phyloP scores from a whole-genome alignment of 371 early-diverging fungal species.

The Parasitella parasitica region DNA sequence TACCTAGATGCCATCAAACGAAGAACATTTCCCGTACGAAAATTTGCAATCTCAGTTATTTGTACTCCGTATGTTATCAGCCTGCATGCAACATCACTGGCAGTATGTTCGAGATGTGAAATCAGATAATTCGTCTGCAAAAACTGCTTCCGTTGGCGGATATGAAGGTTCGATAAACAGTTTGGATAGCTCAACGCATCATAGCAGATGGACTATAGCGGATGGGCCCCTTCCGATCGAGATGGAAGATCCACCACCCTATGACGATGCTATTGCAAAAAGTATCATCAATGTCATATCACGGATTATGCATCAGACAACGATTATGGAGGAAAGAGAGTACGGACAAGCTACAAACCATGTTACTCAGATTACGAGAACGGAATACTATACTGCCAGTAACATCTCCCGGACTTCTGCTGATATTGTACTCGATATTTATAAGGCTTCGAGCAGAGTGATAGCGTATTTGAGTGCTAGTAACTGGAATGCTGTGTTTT shows the following conservation, averaged over 20 bases:
- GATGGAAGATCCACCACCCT: conserved; percentile 72
- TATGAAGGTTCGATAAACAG: conserved; percentile 27
- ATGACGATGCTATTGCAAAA: conserved; percentile 72
- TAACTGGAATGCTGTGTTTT: conserved; percentile 78
- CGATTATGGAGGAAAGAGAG: conserved; percentile 44
- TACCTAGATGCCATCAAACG: conserved; percentile 36
- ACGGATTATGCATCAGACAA: conserved; percentile 63
- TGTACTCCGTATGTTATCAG: conserved; percentile 67
- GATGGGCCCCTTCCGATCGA: conserved; percentile 22
- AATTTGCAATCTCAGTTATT: conserved; percentile 75
- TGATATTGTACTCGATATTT: conserved; percentile 64
- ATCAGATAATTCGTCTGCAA: conserved; percentile 26
- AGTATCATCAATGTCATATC: conserved; percentile 63
- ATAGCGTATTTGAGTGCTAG: conserved; percentile 78
- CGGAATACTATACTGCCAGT: conserved; percentile 37
- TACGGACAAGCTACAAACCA: conserved; percentile 34
- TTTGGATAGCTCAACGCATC: conserved; percentile 21
- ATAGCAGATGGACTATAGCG: conserved; percentile 26
- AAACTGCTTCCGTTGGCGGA: conserved; percentile 14
- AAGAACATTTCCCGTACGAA: conserved; percentile 60
- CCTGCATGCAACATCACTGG: conserved; percentile 78
- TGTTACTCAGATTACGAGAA: conserved; percentile 55
- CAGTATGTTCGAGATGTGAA: conserved; percentile 51
- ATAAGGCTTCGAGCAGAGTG: conserved; percentile 72
- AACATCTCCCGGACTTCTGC: conserved; percentile 30